Percentiles rank a stretch among this genome's conserved stretches.
Conservation (phyloP, 352 stramenopile genomes). For the Globisporangium echinulatum region DNA sequence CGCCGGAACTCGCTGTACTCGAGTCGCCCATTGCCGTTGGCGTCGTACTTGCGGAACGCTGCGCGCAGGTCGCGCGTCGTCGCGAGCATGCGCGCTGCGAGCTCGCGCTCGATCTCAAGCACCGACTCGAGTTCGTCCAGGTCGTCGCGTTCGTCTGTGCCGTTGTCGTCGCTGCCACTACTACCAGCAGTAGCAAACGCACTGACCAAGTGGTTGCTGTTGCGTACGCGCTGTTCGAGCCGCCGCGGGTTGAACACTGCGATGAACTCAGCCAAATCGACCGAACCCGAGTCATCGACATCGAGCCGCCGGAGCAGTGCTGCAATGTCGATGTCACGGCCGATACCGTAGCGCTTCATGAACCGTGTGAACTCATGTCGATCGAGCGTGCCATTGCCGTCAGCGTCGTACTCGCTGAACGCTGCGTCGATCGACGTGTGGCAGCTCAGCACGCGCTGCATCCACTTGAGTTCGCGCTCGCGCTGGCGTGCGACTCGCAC, state of each 20-base stretch:
- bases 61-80: slow-evolving; percentile 47
- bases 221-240: slow-evolving; percentile 10
- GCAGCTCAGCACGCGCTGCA: slow-evolving; percentile 48
- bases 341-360: slow-evolving; percentile 72
- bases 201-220: slow-evolving; percentile 1
- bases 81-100: slow-evolving; percentile 44
- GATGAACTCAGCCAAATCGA: slow-evolving; percentile 52
- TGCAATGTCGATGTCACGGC: slow-evolving; percentile 44
- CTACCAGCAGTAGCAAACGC: neutral
- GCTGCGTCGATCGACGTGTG: slow-evolving; percentile 51
- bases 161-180: slow-evolving; percentile 19
- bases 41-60: slow-evolving; percentile 62
- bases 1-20: slow-evolving; percentile 69
- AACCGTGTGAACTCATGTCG: slow-evolving; percentile 54
- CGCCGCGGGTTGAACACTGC: slow-evolving; percentile 50
- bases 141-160: slow-evolving; percentile 11
- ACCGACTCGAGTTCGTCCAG: slow-evolving; percentile 48
- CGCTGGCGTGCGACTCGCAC: slow-evolving; percentile 23
- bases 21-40: slow-evolving; percentile 54
- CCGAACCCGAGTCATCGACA: slow-evolving; percentile 34
- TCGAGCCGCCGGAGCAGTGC: slow-evolving; percentile 41
- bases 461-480: slow-evolving; percentile 57
- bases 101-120: slow-evolving; percentile 57
- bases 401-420: slow-evolving; percentile 58
- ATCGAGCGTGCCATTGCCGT: slow-evolving; percentile 44